A percentile compares a stretch with the other conserved stretches of the same genome.
Conservation (phyloP, 805 yeast genomes). For the Kregervanrija pseudodelftensis region DNA sequence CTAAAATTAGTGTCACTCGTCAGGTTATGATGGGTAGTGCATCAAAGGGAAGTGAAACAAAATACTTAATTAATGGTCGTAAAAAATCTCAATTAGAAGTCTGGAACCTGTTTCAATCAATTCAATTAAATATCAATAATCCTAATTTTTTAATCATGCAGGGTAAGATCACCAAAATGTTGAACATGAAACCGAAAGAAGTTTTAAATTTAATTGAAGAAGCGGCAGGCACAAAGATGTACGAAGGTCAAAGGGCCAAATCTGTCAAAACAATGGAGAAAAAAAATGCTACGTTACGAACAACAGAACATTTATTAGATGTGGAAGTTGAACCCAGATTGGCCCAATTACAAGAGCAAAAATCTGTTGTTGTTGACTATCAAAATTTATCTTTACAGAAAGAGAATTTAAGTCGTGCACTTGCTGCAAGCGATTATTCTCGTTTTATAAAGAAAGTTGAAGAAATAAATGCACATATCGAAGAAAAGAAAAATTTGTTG, state of each 20-base stretch:
- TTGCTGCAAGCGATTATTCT: slow-evolving; percentile 69
- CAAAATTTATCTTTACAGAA: slow-evolving; percentile 78
- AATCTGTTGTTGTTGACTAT: slow-evolving; percentile 73
- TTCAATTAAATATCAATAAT: slow-evolving; percentile 91
- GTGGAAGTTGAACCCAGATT: slow-evolving; percentile 94
- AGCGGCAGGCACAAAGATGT: slow-evolving; percentile 96
- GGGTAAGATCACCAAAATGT: slow-evolving; percentile 94
- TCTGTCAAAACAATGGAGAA: slow-evolving; percentile 89
- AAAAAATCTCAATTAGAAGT: slow-evolving; percentile 94
- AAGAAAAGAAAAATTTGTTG: slow-evolving; percentile 28
- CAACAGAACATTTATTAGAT: slow-evolving; percentile 60
- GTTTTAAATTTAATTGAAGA: slow-evolving; percentile 89
- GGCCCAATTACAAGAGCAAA: slow-evolving; percentile 72
- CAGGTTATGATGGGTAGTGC: slow-evolving; percentile 89
- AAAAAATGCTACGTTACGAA: slow-evolving; percentile 77
- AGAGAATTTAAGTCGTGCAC: slow-evolving; percentile 66
- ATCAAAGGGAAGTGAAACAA: slow-evolving; percentile 34
- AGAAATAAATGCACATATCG: slow-evolving; percentile 23
- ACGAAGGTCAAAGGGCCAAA: slow-evolving; percentile 86
- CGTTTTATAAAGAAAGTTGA: slow-evolving; percentile 21
- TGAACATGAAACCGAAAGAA: slow-evolving; percentile 92
- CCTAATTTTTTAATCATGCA: slow-evolving; percentile 98
- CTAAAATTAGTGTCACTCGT: slow-evolving; percentile 83
- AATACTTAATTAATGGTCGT: slow-evolving; percentile 91
- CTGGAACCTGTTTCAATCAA: slow-evolving; percentile 82